Conservation (phyloP, 2,329 filamentous ascomycete species). For the Helotiales sp. region DNA sequence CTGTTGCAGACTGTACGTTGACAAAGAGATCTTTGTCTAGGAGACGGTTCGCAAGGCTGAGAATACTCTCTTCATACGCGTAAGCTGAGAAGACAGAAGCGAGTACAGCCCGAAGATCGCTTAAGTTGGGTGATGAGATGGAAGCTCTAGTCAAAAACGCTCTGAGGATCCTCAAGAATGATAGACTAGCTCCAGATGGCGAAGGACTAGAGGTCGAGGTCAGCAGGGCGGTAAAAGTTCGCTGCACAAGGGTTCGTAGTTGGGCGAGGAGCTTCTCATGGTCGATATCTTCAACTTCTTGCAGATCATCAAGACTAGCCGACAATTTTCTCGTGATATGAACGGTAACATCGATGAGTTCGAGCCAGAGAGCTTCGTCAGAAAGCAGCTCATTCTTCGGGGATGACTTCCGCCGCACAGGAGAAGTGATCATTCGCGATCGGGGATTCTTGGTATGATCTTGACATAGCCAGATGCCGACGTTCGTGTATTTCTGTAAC, state of each 20-base stretch:
- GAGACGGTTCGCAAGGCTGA: constrained; percentile 82
- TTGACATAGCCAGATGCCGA: constrained; percentile 96
- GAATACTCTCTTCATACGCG: constrained; percentile 89
- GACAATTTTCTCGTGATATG: constrained; percentile 69
- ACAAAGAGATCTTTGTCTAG: constrained; percentile 89
- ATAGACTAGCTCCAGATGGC: constrained; percentile 58
- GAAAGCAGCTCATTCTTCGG: constrained; percentile 52
- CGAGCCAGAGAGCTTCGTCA: constrained; percentile 64
- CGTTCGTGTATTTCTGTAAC: constrained; percentile 86
- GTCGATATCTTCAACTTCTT: constrained; percentile 50
- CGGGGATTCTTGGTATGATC: constrained; percentile 71
- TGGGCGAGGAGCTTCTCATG: constrained; percentile 66
- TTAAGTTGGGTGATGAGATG: constrained; percentile 79
- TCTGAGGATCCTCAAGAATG: constrained; percentile 86
- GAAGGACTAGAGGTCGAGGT: constrained; percentile 66
- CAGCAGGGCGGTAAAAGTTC: constrained; percentile 86
- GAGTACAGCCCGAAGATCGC: constrained; percentile 84
- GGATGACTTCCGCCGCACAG: constrained; percentile 55
- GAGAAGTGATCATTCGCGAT: constrained; percentile 45
- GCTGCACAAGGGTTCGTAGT: constrained; percentile 82
- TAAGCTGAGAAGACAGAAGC: constrained; percentile 93
- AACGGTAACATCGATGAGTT: constrained; percentile 64
- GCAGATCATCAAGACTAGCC: constrained; percentile 53
- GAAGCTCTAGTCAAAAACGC: constrained; percentile 87
- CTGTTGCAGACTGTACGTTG: constrained; percentile 75